These are phyloP conservation scores for Lignosus rhinocerotis DNA, from an alignment of 1,284 basidiomycete genomes.

Conservation along the genomic window DNA sequence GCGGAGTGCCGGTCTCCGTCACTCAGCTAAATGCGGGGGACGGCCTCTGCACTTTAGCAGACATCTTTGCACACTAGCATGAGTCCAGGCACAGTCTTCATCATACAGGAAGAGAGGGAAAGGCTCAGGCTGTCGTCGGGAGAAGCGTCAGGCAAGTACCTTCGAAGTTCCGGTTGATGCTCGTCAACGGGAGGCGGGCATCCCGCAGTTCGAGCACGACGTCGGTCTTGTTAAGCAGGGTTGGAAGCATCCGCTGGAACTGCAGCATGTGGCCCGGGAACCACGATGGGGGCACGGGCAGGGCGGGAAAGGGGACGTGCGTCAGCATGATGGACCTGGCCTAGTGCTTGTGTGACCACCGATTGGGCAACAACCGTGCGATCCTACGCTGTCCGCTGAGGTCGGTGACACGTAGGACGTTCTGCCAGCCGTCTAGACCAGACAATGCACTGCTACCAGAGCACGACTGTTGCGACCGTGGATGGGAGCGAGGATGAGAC, in stretches of 20 bases:
- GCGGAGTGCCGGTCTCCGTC: not conserved
- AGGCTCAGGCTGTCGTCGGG: not conserved
- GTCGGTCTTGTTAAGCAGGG: slow-evolving; percentile 78
- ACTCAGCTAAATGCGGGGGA: not conserved
- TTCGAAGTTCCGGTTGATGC: slow-evolving; percentile 90
- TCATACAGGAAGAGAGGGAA: too few species aligned
- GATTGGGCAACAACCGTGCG: not conserved
- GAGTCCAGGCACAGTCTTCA: too few species aligned
- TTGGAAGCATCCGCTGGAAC: slow-evolving; percentile 78
- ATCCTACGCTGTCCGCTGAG: not conserved
- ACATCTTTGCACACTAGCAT: too few species aligned
- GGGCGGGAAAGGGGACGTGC: slow-evolving; percentile 51
- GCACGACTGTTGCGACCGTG: not conserved
- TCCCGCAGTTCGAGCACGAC: slow-evolving; percentile 95
- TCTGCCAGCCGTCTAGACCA: not conserved
- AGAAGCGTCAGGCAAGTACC: slow-evolving; percentile 39
- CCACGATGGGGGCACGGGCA: slow-evolving; percentile 89
- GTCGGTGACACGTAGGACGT: not conserved
- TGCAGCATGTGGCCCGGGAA: slow-evolving; percentile 97
- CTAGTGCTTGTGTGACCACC: not conserved
- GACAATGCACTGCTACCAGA: not conserved
- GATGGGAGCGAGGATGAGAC: not conserved
- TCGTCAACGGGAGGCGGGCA: slow-evolving; percentile 89
- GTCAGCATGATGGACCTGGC: slow-evolving; percentile 36
- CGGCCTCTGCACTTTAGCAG: not conserved